Evolutionary conservation across 192 early-diverging fungal genomes (phyloP).

Genomic region (Allomyces javanicus): DNA sequence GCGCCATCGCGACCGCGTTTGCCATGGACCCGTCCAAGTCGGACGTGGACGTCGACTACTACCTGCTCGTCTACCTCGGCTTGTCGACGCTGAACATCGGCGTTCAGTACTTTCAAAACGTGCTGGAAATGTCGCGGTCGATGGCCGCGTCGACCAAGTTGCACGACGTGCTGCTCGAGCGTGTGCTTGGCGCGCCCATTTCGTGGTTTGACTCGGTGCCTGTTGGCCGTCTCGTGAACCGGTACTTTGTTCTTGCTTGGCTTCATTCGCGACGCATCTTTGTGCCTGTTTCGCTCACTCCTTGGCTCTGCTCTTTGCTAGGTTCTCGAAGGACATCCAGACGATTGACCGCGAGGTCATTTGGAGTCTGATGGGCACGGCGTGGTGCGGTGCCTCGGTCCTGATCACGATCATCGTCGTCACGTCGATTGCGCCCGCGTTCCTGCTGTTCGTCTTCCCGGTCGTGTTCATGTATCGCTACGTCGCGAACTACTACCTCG

Average conservation of each 20-base stretch:
- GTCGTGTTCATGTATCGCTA: constrained; percentile 33
- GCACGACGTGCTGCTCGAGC: constrained; percentile 30
- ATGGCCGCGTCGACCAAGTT: constrained; percentile 32
- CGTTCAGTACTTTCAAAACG: not conserved
- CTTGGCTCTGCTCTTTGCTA: no score
- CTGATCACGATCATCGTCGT: constrained; percentile 35
- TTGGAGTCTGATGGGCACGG: constrained; percentile 13
- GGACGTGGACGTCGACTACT: constrained; percentile 33
- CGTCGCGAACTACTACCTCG: constrained; percentile 41
- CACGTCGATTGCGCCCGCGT: constrained; percentile 46
- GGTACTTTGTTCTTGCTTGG: not conserved
- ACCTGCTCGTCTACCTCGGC: constrained; percentile 38
- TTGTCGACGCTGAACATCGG: constrained; percentile 17
- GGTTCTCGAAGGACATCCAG: constrained; percentile 63
- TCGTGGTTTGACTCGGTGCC: constrained; percentile 87
- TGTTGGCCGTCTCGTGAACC: constrained; percentile 51
- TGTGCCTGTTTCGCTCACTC: no score
- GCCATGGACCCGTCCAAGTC: not conserved
- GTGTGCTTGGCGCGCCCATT: constrained; percentile 46
- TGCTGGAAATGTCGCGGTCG: not conserved
- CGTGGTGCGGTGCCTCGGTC: constrained; percentile 27
- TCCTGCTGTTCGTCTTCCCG: constrained; percentile 43
- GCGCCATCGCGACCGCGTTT: not conserved
- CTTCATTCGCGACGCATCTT: no score
- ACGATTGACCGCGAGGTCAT: constrained; percentile 48